Conservation (phyloP, 1,284 basidiomycete species). For the Stygiomarasmius scandens region DNA sequence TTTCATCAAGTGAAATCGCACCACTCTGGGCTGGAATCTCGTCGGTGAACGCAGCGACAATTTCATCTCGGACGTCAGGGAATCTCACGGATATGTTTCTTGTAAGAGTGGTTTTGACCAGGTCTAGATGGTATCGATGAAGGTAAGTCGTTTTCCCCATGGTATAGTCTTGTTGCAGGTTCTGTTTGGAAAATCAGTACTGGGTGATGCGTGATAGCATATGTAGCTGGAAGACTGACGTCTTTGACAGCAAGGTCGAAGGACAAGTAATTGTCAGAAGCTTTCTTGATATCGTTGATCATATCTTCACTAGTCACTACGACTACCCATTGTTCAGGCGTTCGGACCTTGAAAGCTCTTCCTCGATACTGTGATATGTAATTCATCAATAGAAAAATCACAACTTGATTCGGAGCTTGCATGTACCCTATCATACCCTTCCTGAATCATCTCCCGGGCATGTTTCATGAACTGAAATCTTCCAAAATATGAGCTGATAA, state of each 20-base stretch:
- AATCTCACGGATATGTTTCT: conserved; percentile 25
- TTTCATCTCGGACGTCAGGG: conserved; percentile 29
- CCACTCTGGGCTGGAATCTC: conserved; percentile 11
- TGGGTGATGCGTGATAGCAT: background rate
- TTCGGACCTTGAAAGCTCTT: background rate
- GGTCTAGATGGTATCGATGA: conserved; percentile 21
- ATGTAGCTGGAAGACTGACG: conserved; percentile 15
- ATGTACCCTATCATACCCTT: background rate
- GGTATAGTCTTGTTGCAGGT: background rate
- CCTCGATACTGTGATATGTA: background rate
- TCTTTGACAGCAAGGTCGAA: conserved; percentile 29
- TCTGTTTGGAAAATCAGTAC: conserved; percentile 6
- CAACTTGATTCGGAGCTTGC: too few species aligned
- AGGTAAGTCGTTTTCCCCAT: background rate
- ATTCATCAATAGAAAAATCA: background rate
- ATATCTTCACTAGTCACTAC: conserved; percentile 24
- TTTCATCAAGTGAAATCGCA: background rate
- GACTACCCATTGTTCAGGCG: background rate
- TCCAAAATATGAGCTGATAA: background rate
- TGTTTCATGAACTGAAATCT: background rate
- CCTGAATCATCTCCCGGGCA: background rate
- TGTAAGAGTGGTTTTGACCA: conserved; percentile 26
- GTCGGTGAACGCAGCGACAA: conserved; percentile 19
- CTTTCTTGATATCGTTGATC: conserved; percentile 37
- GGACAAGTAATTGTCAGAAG: conserved; percentile 35